Base-by-base conservation (phyloP, 805 yeast species). In the Vanderwaltozyma tropicalis region DNA sequence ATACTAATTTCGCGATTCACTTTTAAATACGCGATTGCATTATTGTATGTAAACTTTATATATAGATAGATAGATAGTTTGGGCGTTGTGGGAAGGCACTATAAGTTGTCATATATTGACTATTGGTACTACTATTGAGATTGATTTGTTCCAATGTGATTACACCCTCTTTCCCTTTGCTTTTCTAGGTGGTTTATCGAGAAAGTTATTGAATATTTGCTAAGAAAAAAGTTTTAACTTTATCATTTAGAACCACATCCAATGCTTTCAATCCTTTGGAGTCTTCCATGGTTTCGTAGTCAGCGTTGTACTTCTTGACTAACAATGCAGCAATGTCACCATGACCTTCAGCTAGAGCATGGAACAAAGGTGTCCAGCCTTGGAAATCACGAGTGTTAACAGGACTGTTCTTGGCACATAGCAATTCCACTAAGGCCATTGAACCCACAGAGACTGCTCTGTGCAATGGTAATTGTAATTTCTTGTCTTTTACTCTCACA, bases 301-400 rank as follows among this genome's bases (percentile, higher is more conserved):
- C 86, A 0, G 95, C 96, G 0, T 89, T 89, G 5, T 69, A 63
- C 37, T 69, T 51, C 17, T 44, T 66, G 2, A 78, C 76, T 33
- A 88, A 61, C 25, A 64, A 50, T 1, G 76, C 65, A 0, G 83
- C 95, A 10, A 75, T 74, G 41, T 83, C 95, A 1, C 80, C 87
- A 48, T 78, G 79, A 0, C 95, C 96, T 59, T 88, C 97, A 0
- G 95, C 86, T 39, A 81, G 61, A 0, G 96, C 95, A 59, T 85
- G 94, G 56, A 85, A 95, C 42, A 89, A 56, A 1, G 95, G 78
- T 0, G 94, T 81, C 87, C 92, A 85, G 0, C 94, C 92, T 37
- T 69, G 69, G 21, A 34, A 41, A 52, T 88, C 96, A 28, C 72
- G 71, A 3, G 78, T 68, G 49, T 86, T 82, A 17, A 87, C 55